A percentile compares a stretch with the other conserved stretches of the same genome.
Conservation (phyloP, 495 filamentous ascomycete genomes). For the Bacidia rubella region DNA sequence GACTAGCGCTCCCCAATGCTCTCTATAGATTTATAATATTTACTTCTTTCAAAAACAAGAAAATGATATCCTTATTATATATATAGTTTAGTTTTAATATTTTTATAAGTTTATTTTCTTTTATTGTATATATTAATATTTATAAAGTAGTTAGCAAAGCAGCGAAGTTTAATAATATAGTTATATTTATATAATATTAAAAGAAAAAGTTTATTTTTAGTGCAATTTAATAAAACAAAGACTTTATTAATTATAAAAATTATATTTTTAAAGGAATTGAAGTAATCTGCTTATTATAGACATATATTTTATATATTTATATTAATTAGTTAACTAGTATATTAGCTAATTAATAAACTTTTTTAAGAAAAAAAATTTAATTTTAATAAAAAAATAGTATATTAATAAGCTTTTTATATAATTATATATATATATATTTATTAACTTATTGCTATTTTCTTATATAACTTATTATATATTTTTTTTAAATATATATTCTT, state of each 20-base stretch:
- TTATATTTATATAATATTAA: constrained; percentile 4
- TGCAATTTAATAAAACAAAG: constrained; percentile 3
- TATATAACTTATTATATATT: not conserved
- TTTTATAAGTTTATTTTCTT: not conserved
- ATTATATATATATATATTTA: constrained; percentile 1
- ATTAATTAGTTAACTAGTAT: not conserved
- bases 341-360: not conserved
- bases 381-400: not conserved
- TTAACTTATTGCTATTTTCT: not conserved
- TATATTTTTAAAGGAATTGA: not conserved
- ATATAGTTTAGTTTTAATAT: not conserved
- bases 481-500: not conserved
- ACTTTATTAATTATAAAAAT: not conserved
- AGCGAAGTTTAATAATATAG: not conserved
- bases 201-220: not conserved
- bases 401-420: not conserved
- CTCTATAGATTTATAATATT: too few species aligned
- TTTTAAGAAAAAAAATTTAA: too few species aligned
- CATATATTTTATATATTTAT: not conserved
- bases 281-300: not conserved
- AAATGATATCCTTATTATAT: not conserved
- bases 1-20: too few species aligned
- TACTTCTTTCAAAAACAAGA: too few species aligned
- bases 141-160: not conserved
- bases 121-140: not conserved